Percentiles rank a stretch among this genome's conserved stretches.
phyloP scores from a whole-genome alignment of 2,329 filamentous ascomycete genomes.

The Botrytis hyacinthi region DNA sequence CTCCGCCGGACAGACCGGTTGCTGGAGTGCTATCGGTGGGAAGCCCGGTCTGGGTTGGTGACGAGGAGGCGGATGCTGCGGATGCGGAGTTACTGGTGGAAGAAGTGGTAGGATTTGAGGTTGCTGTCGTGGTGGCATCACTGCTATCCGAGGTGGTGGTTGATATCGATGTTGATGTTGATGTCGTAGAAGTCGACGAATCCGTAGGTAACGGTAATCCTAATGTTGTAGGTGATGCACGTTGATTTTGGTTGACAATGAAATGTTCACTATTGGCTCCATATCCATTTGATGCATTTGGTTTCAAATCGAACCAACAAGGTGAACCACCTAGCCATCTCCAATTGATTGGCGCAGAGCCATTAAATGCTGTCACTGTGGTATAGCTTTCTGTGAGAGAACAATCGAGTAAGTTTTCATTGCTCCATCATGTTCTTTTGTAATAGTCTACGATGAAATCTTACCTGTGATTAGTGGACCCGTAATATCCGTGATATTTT shows the following conservation, averaged over 20 bases:
- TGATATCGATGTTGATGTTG: background rate
- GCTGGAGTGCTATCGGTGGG: background rate
- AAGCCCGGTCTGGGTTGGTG: background rate
- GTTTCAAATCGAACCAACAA: conserved; percentile 31
- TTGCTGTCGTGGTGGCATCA: background rate
- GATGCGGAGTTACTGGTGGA: background rate
- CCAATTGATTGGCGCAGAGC: conserved; percentile 23
- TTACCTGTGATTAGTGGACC: conserved; percentile 17
- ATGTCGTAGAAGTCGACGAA: background rate
- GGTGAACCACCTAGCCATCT: conserved; percentile 22
- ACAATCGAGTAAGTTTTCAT: background rate
- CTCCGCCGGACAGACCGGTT: background rate
- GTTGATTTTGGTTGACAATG: background rate
- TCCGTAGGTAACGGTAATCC: background rate
- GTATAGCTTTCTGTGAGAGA: background rate
- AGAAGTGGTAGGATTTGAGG: background rate
- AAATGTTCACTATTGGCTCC: conserved; percentile 27
- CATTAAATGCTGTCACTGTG: conserved; percentile 24
- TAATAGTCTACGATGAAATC: background rate
- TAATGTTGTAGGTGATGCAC: background rate
- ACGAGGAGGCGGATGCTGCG: background rate
- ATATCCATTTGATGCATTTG: conserved; percentile 21
- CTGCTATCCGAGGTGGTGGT: background rate
- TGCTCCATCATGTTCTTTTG: background rate
- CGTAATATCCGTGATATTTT: conserved; percentile 16